Conservation (phyloP, 73 alveolate species). For the Durusdinium trenchii region DNA sequence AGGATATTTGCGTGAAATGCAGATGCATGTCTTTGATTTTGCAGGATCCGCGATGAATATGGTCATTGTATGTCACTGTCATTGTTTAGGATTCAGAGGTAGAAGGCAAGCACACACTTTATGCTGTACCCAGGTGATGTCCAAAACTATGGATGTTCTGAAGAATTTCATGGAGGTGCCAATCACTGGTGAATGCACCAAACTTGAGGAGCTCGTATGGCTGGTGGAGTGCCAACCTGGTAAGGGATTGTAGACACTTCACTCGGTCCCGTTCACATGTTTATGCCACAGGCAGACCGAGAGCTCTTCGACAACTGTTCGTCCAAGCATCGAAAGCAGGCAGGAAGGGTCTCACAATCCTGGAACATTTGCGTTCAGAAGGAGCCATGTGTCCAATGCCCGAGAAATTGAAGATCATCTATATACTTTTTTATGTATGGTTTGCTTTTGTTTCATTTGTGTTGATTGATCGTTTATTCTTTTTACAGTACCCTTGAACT, state of each 20-base stretch:
- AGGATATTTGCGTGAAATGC: no score
- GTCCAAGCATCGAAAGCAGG: conserved; percentile 85
- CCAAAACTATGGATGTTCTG: conserved; percentile 87
- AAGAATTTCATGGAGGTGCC: conserved; percentile 71
- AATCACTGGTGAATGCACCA: background rate
- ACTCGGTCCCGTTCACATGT: background rate
- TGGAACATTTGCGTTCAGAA: background rate
- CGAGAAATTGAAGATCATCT: background rate
- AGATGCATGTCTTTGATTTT: no score
- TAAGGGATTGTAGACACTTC: background rate
- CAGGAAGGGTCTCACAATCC: background rate
- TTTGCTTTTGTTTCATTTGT: background rate
- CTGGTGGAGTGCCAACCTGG: background rate
- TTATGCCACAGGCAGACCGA: conserved; percentile 37
- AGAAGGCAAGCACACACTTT: no score
- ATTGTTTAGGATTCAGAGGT: no score
- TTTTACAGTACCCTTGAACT: background rate
- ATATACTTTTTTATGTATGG: background rate
- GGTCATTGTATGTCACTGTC: no score
- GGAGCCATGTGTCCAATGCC: background rate
- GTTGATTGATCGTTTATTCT: background rate
- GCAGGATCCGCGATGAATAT: no score
- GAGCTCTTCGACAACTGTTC: conserved; percentile 90
- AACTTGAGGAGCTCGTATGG: no score
- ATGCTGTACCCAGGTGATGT: conserved; percentile 56